Percentiles rank a stretch among this genome's conserved stretches.
These are phyloP conservation scores for Russula sp. DNA, from an alignment of 768 basidiomycete species.

Conservation along the genomic window DNA sequence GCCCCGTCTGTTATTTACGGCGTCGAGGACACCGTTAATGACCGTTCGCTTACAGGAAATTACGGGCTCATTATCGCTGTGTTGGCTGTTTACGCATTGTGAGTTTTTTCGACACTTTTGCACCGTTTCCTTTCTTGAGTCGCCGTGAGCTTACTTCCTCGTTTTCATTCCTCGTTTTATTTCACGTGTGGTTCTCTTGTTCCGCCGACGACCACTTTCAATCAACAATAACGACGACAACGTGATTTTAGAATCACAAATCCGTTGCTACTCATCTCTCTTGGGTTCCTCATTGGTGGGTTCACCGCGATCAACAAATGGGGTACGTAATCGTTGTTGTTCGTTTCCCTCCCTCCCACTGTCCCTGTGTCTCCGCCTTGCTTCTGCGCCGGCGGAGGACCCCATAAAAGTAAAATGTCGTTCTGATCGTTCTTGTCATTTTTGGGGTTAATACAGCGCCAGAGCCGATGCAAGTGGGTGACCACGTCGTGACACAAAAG, in stretches of 20 bases:
- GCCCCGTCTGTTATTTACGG: not conserved
- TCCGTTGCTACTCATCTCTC: conserved; percentile 70
- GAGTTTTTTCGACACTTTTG: conserved; percentile 30
- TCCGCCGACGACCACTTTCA: too few relatives aligned
- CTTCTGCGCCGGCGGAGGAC: too few relatives aligned
- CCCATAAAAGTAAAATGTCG: not conserved
- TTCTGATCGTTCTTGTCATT: not conserved
- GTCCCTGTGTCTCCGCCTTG: not conserved
- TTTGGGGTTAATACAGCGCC: conserved; percentile 45
- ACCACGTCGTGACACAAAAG: conserved; percentile 80
- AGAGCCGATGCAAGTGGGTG: conserved; percentile 79
- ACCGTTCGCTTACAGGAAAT: conserved; percentile 50
- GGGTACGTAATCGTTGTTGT: conserved; percentile 42
- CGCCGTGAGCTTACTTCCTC: not conserved
- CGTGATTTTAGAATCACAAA: conserved; percentile 60
- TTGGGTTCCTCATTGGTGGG: conserved; percentile 86
- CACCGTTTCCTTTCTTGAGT: not conserved
- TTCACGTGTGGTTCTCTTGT: not conserved
- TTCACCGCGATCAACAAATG: conserved; percentile 86
- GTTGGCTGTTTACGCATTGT: conserved; percentile 86
- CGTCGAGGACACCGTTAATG: not conserved
- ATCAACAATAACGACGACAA: not conserved
- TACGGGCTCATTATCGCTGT: conserved; percentile 73
- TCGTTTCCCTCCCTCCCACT: not conserved
- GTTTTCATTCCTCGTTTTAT: too few relatives aligned